Conservation (phyloP, 192 early-diverging fungal species). For the Coemansia guatemalensis region DNA sequence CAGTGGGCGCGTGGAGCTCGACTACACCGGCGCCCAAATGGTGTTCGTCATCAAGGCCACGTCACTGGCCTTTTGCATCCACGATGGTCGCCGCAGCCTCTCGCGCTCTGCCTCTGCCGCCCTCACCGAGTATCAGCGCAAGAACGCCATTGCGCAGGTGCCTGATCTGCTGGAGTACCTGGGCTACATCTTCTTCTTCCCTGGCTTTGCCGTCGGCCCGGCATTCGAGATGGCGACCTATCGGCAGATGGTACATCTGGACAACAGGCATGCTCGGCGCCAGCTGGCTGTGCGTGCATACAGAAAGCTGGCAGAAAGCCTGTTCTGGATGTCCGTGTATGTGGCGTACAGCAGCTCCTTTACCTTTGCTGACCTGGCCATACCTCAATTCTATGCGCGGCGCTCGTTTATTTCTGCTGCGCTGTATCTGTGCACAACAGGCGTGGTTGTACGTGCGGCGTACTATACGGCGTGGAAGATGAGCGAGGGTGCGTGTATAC, state of each 20-base stretch:
- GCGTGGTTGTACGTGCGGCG: constrained; percentile 33
- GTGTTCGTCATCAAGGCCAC: constrained; percentile 91
- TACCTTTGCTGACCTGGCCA: constrained; percentile 20
- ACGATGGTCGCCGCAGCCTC: constrained; percentile 64
- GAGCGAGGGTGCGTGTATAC: constrained; percentile 79
- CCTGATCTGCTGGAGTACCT: constrained; percentile 77
- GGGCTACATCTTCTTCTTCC: constrained; percentile 90
- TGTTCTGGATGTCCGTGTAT: constrained; percentile 47
- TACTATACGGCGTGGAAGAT: constrained; percentile 94
- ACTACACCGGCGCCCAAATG: constrained; percentile 94
- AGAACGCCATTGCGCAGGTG: constrained; percentile 57
- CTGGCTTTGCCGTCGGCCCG: constrained; percentile 80
- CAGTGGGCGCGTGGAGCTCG: constrained; percentile 58
- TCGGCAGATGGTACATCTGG: constrained; percentile 53
- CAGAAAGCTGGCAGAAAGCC: constrained; percentile 23
- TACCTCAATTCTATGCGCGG: constrained; percentile 13
- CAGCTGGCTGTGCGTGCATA: constrained; percentile 29
- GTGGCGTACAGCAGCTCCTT: constrained; percentile 19
- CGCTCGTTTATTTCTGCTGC: constrained; percentile 11
- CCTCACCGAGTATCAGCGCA: constrained; percentile 63
- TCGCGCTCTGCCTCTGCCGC: neutral
- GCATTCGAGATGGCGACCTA: constrained; percentile 68
- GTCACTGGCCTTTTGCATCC: constrained; percentile 80
- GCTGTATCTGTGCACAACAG: constrained; percentile 28
- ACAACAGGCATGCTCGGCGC: constrained; percentile 17